phyloP scores from a whole-genome alignment of 352 stramenopile species.

The Globisporangium emineosum region DNA sequence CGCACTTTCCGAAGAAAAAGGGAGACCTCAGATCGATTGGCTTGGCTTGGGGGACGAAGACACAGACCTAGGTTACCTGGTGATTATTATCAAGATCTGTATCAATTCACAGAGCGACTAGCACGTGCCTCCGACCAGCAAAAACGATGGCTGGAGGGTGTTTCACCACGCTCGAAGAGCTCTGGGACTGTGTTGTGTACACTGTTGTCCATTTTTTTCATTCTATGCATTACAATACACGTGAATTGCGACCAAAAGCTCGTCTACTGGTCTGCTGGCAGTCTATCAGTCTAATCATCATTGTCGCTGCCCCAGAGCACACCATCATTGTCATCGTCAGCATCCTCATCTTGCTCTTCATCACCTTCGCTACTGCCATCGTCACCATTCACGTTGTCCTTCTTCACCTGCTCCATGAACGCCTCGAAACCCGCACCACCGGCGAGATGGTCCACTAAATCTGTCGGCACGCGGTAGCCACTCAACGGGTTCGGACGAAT shows the following conservation, averaged over 20 bases:
- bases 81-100: not conserved
- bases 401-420: conserved; percentile 81
- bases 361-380: conserved; percentile 29
- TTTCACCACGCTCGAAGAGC: too few relatives aligned
- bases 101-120: not conserved
- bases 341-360: conserved; percentile 15
- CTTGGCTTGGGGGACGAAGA: not conserved
- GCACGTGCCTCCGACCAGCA: not conserved
- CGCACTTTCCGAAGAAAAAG: not conserved
- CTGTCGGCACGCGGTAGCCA: conserved; percentile 79
- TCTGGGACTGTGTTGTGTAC: too few relatives aligned
- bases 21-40: not conserved
- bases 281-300: conserved; percentile 12
- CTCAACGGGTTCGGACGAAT: conserved; percentile 70
- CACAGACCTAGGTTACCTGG: not conserved
- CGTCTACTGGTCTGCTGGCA: not conserved
- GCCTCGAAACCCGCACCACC: conserved; percentile 68
- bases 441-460: conserved; percentile 79
- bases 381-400: conserved; percentile 45
- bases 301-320: conserved; percentile 22
- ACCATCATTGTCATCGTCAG: conserved; percentile 14
- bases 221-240: conserved; percentile 6
- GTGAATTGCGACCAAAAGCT: not conserved
- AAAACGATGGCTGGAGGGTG: not conserved
- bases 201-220: not conserved